These are phyloP conservation scores for Aspergillus brunneoviolaceus DNA, from an alignment of 2,329 filamentous ascomycete genomes.

Conservation along the genomic window DNA sequence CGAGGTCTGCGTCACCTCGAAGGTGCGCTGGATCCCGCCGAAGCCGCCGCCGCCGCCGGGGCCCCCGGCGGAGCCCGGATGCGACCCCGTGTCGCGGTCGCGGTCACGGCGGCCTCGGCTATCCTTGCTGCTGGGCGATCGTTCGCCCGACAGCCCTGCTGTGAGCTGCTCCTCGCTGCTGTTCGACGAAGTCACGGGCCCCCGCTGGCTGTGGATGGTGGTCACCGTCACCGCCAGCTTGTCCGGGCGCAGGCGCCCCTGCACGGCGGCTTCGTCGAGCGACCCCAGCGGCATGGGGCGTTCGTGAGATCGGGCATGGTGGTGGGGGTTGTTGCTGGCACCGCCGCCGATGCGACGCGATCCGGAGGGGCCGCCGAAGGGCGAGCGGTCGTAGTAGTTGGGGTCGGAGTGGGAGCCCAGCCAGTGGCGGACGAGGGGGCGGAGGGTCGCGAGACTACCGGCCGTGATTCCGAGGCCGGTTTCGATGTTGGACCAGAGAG, in stretches of 20 bases:
- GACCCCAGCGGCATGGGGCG: constrained; percentile 28
- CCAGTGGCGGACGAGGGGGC: constrained; percentile 46
- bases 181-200: constrained; percentile 18
- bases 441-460: constrained; percentile 49
- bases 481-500: constrained; percentile 41
- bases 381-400: constrained; percentile 18
- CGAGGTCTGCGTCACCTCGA: constrained; percentile 30
- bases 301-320: constrained; percentile 6
- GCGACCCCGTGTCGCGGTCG: too few relatives aligned
- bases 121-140: neutral
- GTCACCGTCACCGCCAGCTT: constrained; percentile 32
- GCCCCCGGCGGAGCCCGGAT: neutral
- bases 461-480: constrained; percentile 44
- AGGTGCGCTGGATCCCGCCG: constrained; percentile 28
- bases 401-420: constrained; percentile 21
- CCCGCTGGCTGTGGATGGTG: constrained; percentile 28
- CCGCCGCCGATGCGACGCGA: constrained; percentile 20
- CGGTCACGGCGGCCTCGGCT: neutral
- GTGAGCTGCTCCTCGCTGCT: constrained; percentile 32
- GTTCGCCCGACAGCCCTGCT: neutral
- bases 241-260: constrained; percentile 29
- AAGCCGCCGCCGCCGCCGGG: neutral
- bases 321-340: neutral
- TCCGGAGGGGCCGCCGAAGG: constrained; percentile 19
- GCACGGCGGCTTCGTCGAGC: constrained; percentile 18